phyloP scores from a whole-genome alignment of 2,329 filamentous ascomycete species.

The Chaetomium strumarium region DNA sequence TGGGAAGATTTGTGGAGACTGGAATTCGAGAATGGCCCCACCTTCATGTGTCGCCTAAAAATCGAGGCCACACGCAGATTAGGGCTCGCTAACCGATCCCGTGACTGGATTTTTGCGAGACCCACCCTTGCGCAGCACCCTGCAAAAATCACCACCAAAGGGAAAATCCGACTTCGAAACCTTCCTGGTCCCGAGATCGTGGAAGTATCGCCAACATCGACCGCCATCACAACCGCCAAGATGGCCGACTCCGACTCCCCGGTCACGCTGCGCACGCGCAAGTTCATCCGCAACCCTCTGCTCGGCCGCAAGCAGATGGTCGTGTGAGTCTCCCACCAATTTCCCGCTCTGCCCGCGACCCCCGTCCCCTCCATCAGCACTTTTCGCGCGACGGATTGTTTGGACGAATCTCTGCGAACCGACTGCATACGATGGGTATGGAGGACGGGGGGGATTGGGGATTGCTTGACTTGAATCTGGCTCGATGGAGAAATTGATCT shows the following conservation, averaged over 20 bases:
- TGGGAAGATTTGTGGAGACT: not conserved
- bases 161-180: conserved; percentile 21
- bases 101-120: conserved; percentile 23
- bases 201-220: conserved; percentile 24
- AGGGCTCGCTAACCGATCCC: conserved; percentile 39
- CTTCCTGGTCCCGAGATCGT: conserved; percentile 20
- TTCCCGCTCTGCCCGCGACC: conserved; percentile 1
- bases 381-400: not conserved
- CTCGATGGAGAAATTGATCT: conserved; percentile 8
- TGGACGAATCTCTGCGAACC: not conserved
- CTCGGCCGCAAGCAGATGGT: conserved; percentile 99
- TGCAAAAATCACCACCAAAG: conserved; percentile 24
- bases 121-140: conserved; percentile 21
- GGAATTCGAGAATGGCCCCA: not conserved
- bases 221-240: conserved; percentile 39
- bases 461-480: not conserved
- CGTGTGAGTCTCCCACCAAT: conserved; percentile 67
- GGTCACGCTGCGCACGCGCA: conserved; percentile 92
- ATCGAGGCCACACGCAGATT: conserved; percentile 24
- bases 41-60: conserved; percentile 6
- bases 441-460: not conserved
- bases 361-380: not conserved
- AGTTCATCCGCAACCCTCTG: conserved; percentile 99
- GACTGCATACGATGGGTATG: not conserved
- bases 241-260: conserved; percentile 81